These are phyloP conservation scores for Nakaseomyces delphensis DNA, from an alignment of 1,139 yeast genomes.

Conservation along the genomic window DNA sequence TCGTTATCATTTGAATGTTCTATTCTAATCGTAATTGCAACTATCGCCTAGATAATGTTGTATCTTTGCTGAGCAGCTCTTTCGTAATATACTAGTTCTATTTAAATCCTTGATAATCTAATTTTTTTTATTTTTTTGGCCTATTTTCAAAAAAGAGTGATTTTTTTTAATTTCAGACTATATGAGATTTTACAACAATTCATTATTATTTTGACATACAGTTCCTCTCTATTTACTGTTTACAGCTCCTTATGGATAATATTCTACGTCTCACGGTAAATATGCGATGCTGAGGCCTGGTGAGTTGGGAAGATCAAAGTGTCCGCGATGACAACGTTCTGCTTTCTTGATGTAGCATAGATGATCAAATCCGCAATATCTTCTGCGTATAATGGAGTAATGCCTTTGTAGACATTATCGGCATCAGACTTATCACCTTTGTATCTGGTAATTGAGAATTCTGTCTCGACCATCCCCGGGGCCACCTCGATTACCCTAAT, in stretches of 20 bases:
- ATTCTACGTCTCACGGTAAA: constrained; percentile 29
- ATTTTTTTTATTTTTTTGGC: too few species aligned
- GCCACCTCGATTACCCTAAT: constrained; percentile 76
- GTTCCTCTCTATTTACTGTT: background rate
- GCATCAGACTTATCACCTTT: constrained; percentile 65
- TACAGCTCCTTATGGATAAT: background rate
- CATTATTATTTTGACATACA: too few species aligned
- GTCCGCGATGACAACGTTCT: constrained; percentile 73
- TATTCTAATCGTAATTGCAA: too few species aligned
- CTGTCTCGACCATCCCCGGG: constrained; percentile 87
- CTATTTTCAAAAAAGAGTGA: too few species aligned
- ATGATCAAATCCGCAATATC: constrained; percentile 80
- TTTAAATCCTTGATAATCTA: too few species aligned
- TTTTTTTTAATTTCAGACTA: too few species aligned
- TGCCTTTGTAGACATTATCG: constrained; percentile 61
- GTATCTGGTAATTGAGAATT: constrained; percentile 68
- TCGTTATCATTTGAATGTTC: constrained; percentile 58
- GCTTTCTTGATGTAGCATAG: constrained; percentile 60
- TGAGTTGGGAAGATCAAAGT: constrained; percentile 65
- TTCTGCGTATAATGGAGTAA: constrained; percentile 63
- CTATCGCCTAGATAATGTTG: too few species aligned
- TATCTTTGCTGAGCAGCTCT: too few species aligned
- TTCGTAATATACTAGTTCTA: too few species aligned
- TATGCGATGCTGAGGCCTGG: constrained; percentile 68
- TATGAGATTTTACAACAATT: too few species aligned